A percentile compares a stretch with the other conserved stretches of the same genome.
Conservation (phyloP, 495 filamentous ascomycete genomes). For the Barbatosphaeria neglecta region DNA sequence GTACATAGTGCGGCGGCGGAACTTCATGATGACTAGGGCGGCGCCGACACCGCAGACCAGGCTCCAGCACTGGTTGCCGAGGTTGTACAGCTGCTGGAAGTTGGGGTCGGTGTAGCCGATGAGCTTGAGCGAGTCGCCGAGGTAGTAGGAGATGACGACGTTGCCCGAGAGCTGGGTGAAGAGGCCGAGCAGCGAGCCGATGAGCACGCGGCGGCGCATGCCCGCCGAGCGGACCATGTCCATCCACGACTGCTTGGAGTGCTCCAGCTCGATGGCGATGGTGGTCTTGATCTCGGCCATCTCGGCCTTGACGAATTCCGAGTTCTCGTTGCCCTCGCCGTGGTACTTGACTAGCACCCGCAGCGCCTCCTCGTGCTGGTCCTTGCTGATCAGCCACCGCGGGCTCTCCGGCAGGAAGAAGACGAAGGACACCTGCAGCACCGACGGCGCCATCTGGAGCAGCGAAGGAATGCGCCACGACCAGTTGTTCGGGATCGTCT, state of each 20-base stretch:
- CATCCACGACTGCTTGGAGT: conserved; percentile 43
- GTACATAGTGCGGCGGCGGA: conserved; percentile 50
- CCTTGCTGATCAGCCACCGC: conserved; percentile 47
- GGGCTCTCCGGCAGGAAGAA: conserved; percentile 50
- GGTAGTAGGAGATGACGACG: conserved; percentile 49
- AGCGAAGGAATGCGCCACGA: conserved; percentile 54
- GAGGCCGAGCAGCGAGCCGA: conserved; percentile 45
- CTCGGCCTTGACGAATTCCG: conserved; percentile 46
- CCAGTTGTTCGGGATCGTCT: conserved; percentile 44
- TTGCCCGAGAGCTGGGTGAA: conserved; percentile 58
- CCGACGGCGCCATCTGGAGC: conserved; percentile 40
- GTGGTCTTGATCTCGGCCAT: conserved; percentile 49
- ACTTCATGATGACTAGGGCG: conserved; percentile 41
- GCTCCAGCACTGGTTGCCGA: conserved; percentile 48
- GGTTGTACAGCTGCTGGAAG: conserved; percentile 43
- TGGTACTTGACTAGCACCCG: conserved; percentile 49
- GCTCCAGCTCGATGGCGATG: conserved; percentile 44
- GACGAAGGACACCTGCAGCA: conserved; percentile 46
- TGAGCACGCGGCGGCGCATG: conserved; percentile 44
- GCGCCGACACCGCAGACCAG: conserved; percentile 42
- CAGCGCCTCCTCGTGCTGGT: conserved; percentile 45
- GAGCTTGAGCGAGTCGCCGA: conserved; percentile 37
- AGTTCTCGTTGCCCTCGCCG: conserved; percentile 45
- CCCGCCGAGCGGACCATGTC: conserved; percentile 44
- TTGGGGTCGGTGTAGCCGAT: conserved; percentile 40